Evolutionary conservation across 352 stramenopile genomes (phyloP).

Genomic region (Thraustotheca clavata): DNA sequence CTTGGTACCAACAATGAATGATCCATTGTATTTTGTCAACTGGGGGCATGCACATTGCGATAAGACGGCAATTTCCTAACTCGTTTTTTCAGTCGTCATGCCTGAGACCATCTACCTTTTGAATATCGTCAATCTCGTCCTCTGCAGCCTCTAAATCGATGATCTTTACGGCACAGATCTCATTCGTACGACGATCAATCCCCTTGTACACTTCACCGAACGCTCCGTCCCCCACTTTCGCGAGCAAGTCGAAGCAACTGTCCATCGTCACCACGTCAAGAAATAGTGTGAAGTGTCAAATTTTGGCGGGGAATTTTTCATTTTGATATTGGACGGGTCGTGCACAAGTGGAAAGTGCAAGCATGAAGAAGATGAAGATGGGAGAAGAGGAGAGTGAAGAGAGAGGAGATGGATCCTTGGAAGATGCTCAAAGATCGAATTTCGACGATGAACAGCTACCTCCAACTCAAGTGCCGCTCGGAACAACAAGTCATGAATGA

Average conservation of each 20-base stretch:
- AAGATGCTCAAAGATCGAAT: conserved; percentile 13
- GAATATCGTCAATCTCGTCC: conserved; percentile 81
- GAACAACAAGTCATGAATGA: conserved; percentile 82
- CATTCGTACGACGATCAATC: conserved; percentile 52
- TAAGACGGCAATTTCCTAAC: conserved; percentile 87
- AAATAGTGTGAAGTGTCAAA: no score
- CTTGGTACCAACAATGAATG: conserved; percentile 75
- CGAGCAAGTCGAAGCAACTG: conserved; percentile 53
- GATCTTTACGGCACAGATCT: conserved; percentile 77
- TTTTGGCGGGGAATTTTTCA: not conserved
- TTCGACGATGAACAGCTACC: conserved; percentile 52
- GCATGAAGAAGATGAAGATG: no score
- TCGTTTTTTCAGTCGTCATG: not conserved
- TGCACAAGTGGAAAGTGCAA: no score
- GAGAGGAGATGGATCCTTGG: not conserved
- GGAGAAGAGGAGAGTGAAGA: not conserved
- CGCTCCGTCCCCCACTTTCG: conserved; percentile 71
- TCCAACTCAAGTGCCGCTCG: conserved; percentile 59
- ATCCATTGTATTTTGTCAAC: conserved; percentile 84
- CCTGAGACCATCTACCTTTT: conserved; percentile 36
- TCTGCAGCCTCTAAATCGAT: conserved; percentile 75
- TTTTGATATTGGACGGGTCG: not conserved
- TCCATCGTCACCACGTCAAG: no score
- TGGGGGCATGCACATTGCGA: conserved; percentile 85
- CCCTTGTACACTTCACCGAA: conserved; percentile 79